A percentile compares a stretch with the other conserved stretches of the same genome.
phyloP scores from a whole-genome alignment of 2,329 filamentous ascomycete genomes.

The Eurotiales sp. region DNA sequence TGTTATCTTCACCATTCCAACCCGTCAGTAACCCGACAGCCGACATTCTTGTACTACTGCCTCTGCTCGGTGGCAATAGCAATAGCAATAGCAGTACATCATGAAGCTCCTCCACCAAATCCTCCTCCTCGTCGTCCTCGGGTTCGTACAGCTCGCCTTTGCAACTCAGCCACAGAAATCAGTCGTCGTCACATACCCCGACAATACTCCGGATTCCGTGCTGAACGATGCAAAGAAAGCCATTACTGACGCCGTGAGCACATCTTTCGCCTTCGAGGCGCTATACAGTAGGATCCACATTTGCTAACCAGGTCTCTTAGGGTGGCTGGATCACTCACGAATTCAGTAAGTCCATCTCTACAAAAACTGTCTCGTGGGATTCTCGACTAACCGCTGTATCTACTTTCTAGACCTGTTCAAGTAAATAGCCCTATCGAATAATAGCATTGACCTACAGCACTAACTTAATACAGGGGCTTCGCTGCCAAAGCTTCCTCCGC shows the following conservation, averaged over 20 bases:
- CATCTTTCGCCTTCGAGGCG: neutral
- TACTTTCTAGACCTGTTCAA: constrained; percentile 36
- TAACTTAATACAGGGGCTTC: constrained; percentile 60
- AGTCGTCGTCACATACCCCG: constrained; percentile 74
- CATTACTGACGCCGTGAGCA: constrained; percentile 60
- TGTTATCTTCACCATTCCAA: too few species aligned
- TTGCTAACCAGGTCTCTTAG: constrained; percentile 29
- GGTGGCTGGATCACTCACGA: constrained; percentile 75
- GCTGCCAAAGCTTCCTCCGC: constrained; percentile 68
- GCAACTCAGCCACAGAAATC: constrained; percentile 60
- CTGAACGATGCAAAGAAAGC: constrained; percentile 68
- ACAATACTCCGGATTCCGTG: constrained; percentile 63
- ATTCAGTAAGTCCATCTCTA: constrained; percentile 58
- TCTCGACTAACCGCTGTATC: constrained; percentile 9
- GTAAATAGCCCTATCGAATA: constrained; percentile 25
- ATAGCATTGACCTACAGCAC: constrained; percentile 1
- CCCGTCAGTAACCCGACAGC: too few species aligned
- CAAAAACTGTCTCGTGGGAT: neutral
- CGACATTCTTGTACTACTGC: neutral
- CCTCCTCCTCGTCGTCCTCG: constrained; percentile 56
- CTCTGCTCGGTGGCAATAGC: constrained; percentile 2
- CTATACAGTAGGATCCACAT: neutral
- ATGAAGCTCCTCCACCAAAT: constrained; percentile 63
- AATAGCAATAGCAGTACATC: constrained; percentile 21
- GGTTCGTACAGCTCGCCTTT: constrained; percentile 52